Percentiles rank a stretch among this genome's conserved stretches.
These are phyloP conservation scores for Colletotrichum aenigma DNA, from an alignment of 2,329 filamentous ascomycete species.

Conservation along the genomic window DNA sequence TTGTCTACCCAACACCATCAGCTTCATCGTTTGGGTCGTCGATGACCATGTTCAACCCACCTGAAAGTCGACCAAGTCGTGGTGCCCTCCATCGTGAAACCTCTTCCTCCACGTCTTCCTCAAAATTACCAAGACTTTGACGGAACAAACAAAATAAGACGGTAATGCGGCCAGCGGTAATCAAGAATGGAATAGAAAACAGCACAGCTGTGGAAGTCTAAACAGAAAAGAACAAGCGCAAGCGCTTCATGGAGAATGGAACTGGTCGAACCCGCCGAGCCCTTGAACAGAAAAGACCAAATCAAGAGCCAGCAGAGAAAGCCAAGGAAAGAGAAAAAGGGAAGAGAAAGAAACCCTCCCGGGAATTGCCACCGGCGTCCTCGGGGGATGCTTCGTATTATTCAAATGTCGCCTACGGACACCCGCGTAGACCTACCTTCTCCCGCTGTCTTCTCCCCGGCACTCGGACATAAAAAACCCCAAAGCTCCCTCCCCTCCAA, in stretches of 20 bases:
- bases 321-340: background rate
- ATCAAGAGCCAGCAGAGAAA: background rate
- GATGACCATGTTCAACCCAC: background rate
- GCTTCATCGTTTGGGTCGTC: background rate
- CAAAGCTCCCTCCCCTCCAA: background rate
- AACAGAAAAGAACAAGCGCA: background rate
- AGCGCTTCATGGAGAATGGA: background rate
- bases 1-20: background rate
- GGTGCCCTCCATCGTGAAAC: constrained; percentile 1
- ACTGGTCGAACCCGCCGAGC: background rate
- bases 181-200: background rate
- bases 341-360: background rate
- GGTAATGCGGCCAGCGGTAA: background rate
- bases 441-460: background rate
- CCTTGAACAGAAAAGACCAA: background rate
- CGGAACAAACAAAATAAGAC: background rate
- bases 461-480: background rate
- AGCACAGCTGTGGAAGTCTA: constrained; percentile 13
- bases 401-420: background rate
- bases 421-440: background rate
- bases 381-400: background rate
- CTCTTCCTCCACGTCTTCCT: background rate
- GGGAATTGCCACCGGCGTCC: background rate
- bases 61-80: constrained; percentile 3
- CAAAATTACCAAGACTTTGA: background rate